Evolutionary conservation across 1,139 yeast genomes (phyloP).

Genomic region (Petasospora fabianii): DNA sequence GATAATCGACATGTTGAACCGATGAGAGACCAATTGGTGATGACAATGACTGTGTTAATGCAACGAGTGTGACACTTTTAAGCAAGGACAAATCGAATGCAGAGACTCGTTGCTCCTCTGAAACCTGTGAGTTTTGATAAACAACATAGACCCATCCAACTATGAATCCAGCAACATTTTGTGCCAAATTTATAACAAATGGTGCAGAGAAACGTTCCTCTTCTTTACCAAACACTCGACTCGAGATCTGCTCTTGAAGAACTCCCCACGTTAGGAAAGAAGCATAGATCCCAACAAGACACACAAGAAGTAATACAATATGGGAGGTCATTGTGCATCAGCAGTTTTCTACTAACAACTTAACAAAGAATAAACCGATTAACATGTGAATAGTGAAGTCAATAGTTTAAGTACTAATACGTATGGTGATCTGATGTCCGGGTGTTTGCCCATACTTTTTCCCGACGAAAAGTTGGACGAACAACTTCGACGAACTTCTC

Average conservation of each 20-base stretch:
- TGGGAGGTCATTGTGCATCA: slow-evolving; percentile 1
- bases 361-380: neutral
- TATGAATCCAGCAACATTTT: slow-evolving; percentile 66
- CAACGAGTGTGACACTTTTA: slow-evolving; percentile 54
- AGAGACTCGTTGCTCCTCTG: slow-evolving; percentile 15
- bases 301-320: slow-evolving; percentile 36
- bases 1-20: slow-evolving; percentile 77
- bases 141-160: slow-evolving; percentile 61
- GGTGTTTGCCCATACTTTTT: neutral
- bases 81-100: slow-evolving; percentile 29
- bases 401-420: too few relatives aligned
- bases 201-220: slow-evolving; percentile 64
- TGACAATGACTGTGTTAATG: slow-evolving; percentile 76
- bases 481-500: too few relatives aligned
- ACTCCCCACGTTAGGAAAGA: slow-evolving; percentile 90
- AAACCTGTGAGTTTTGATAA: slow-evolving; percentile 2
- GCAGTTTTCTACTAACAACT: too few relatives aligned
- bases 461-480: too few relatives aligned
- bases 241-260: slow-evolving; percentile 82
- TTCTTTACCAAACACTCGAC: slow-evolving; percentile 68
- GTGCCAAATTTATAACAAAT: slow-evolving; percentile 66
- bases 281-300: slow-evolving; percentile 73
- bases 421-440: neutral
- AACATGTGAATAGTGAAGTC: neutral
- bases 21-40: slow-evolving; percentile 79